Conservation (phyloP, 352 stramenopile species). For the Phytophthora capsici region DNA sequence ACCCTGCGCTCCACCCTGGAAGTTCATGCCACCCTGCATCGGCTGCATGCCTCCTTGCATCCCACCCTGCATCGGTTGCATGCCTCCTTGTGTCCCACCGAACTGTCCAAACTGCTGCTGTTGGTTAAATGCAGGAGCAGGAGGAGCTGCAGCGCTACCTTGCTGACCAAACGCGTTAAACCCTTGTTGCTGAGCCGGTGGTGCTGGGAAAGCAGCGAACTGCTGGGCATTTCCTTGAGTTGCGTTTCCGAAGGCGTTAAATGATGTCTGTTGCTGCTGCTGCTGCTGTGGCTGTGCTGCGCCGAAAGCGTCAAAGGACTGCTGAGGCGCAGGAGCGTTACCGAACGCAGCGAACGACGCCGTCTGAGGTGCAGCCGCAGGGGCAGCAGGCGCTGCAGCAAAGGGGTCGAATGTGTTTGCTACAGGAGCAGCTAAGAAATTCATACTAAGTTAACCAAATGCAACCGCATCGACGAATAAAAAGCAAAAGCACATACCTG, state of each 20-base stretch:
- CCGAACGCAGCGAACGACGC: slow-evolving; percentile 52
- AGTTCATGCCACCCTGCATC: slow-evolving; percentile 45
- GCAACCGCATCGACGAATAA: too few relatives aligned
- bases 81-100: slow-evolving; percentile 50
- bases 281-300: slow-evolving; percentile 45
- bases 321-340: slow-evolving; percentile 40
- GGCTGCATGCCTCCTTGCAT: slow-evolving; percentile 49
- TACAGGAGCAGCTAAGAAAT: slow-evolving; percentile 25
- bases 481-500: slow-evolving; percentile 33
- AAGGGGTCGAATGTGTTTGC: slow-evolving; percentile 77
- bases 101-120: slow-evolving; percentile 56
- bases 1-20: slow-evolving; percentile 39
- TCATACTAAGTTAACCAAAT: slow-evolving; percentile 3
- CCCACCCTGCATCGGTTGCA: slow-evolving; percentile 37
- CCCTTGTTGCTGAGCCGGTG: slow-evolving; percentile 49
- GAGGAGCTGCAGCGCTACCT: slow-evolving; percentile 35
- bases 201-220: slow-evolving; percentile 53
- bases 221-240: slow-evolving; percentile 35
- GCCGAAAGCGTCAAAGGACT: slow-evolving; percentile 68
- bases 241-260: slow-evolving; percentile 68
- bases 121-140: slow-evolving; percentile 59
- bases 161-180: slow-evolving; percentile 62
- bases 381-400: slow-evolving; percentile 44
- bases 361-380: slow-evolving; percentile 27
- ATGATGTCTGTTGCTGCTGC: slow-evolving; percentile 46